Conservation (phyloP, 2,329 filamentous ascomycete genomes). For the Cercospora citrullina region DNA sequence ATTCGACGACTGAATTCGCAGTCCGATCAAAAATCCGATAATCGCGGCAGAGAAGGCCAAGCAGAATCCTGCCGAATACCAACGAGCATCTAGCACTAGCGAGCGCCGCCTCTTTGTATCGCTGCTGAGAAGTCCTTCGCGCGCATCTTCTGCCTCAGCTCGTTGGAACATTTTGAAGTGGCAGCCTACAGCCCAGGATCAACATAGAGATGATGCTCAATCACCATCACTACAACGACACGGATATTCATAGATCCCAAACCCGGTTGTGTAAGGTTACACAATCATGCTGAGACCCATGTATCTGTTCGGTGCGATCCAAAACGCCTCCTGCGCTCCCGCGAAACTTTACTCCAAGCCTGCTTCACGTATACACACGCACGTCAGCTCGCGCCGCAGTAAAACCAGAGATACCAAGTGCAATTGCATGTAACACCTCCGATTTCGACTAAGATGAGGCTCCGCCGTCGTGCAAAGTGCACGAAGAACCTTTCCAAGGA, state of each 20-base stretch:
- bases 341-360: background rate
- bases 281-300: background rate
- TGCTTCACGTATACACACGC: background rate
- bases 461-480: background rate
- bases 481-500: background rate
- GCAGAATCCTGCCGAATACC: background rate
- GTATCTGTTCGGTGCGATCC: background rate
- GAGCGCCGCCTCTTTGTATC: background rate
- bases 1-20: background rate
- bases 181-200: background rate
- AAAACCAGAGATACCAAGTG: background rate
- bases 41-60: background rate
- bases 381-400: background rate
- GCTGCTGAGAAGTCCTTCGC: background rate
- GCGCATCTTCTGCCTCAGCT: background rate
- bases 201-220: background rate
- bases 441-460: background rate
- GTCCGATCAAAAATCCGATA: background rate
- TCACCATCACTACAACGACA: background rate
- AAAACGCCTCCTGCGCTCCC: background rate
- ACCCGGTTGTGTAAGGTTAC: background rate
- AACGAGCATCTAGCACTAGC: background rate
- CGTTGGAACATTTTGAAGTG: background rate
- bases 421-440: background rate
- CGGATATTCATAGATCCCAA: background rate